Evolutionary conservation across 2,329 filamentous ascomycete genomes (phyloP), one percentile per base, ranked within the genome.

Genomic region (Hypoxylon sp.): DNA sequence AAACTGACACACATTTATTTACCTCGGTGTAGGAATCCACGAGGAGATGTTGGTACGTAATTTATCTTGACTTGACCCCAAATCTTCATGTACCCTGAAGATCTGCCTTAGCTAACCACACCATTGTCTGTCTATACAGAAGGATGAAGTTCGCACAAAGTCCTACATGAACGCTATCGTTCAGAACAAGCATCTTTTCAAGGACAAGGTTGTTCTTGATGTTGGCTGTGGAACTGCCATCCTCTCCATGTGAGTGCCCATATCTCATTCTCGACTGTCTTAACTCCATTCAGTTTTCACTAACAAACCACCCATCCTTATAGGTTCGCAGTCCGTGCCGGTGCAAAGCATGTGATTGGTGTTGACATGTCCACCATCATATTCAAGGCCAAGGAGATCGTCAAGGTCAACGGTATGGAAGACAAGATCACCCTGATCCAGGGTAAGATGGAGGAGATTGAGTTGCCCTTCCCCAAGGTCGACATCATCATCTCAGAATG

Each of bases 331-430:
- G 92, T 90, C 55, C 92, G 89, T 77, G 92, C 94, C 55, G 94
- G 94, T 69, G 94, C 94, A 52, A 97, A 96, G 78, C 94, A 99
- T 74, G 94, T 99, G 63, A 96, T 97, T 63, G 94, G 94, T 66
- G 94, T 99, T 49, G 94, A 99, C 75, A 99, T 97, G 93, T 99
- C 94, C 23, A 97, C 93, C 64, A 99, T 99, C 75, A 97, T 99
- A 76, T 91, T 96, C 77, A 99, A 99, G 82, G 94, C 94, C 32
- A 87, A 86, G 68, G 90, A 97, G 79, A 99, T 99, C 62, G 94
- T 97, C 69, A 86, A 86, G 71, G 83, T 82, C 63, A 99, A 99
- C 73, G 92, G 93, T 65, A 86, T 99, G 82, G 82, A 88, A 43
- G 89, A 93, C 78, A 96, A 96, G 83, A 97, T 99, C 73, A 97